These are phyloP conservation scores for Aspergillus leporis DNA, from an alignment of 495 filamentous ascomycete species.

Conservation along the genomic window DNA sequence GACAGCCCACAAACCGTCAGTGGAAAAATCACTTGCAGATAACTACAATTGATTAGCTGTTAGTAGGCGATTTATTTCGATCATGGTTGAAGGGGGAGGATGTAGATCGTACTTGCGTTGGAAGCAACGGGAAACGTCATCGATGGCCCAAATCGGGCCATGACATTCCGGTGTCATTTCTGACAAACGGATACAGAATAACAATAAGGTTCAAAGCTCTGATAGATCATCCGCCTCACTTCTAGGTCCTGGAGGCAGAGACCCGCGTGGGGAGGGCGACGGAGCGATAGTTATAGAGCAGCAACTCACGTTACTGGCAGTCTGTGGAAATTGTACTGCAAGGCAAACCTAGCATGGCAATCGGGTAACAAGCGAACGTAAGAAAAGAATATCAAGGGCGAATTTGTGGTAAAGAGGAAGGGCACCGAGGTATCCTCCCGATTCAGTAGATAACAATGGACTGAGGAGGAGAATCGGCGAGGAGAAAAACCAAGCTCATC, in stretches of 20 bases:
- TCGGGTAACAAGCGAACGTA: slow-evolving; percentile 1
- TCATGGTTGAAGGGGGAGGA: neutral
- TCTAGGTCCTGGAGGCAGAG: neutral
- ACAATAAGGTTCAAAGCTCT: slow-evolving; percentile 2
- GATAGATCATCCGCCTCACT: slow-evolving; percentile 10
- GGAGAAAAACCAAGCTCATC: neutral
- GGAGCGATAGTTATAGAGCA: neutral
- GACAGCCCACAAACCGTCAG: slow-evolving; percentile 70
- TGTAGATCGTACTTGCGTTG: slow-evolving; percentile 70
- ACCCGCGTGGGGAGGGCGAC: slow-evolving; percentile 1
- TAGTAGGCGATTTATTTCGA: slow-evolving; percentile 15
- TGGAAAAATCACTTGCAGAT: slow-evolving; percentile 81
- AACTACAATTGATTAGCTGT: slow-evolving; percentile 53
- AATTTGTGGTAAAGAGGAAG: too few species aligned
- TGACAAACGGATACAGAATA: slow-evolving; percentile 7
- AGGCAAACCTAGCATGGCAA: slow-evolving; percentile 32
- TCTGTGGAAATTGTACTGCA: slow-evolving; percentile 17
- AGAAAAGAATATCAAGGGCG: slow-evolving; percentile 1
- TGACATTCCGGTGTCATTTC: slow-evolving; percentile 71
- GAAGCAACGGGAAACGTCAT: slow-evolving; percentile 90
- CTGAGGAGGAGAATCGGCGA: neutral
- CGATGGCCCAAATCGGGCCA: slow-evolving; percentile 78
- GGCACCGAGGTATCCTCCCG: neutral
- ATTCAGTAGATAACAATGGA: neutral
- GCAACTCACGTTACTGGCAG: slow-evolving; percentile 17